phyloP scores from a whole-genome alignment of 192 early-diverging fungal species.

The Coemansia sp. region DNA sequence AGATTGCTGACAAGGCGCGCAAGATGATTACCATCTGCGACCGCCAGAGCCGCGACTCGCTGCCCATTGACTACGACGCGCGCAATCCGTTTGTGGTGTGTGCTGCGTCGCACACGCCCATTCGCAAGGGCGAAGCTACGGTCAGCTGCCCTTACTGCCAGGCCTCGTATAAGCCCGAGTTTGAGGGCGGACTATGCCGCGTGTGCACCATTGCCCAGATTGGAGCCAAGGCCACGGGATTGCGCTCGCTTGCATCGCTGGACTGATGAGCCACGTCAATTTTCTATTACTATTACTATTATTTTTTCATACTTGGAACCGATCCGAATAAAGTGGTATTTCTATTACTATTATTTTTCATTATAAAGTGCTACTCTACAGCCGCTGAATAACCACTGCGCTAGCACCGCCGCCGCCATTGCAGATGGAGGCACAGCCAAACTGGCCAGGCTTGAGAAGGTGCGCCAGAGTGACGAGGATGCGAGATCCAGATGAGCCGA shows the following conservation, averaged over 20 bases:
- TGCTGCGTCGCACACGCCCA: slow-evolving; percentile 80
- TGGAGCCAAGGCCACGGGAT: slow-evolving; percentile 72
- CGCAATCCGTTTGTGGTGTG: slow-evolving; percentile 94
- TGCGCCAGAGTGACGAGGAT: slow-evolving; percentile 82
- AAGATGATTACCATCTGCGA: slow-evolving; percentile 76
- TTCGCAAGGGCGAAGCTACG: slow-evolving; percentile 81
- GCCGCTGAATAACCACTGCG: slow-evolving; percentile 65
- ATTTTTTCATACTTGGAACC: background rate
- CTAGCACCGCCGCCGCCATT: slow-evolving; percentile 82
- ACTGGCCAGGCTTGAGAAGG: slow-evolving; percentile 77
- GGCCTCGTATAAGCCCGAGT: slow-evolving; percentile 84
- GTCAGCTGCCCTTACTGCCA: slow-evolving; percentile 86
- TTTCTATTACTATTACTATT: background rate
- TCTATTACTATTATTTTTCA: too few species aligned
- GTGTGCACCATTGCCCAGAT: slow-evolving; percentile 87
- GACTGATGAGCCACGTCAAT: slow-evolving; percentile 6
- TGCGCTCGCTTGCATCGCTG: slow-evolving; percentile 51
- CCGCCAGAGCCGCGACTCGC: slow-evolving; percentile 75
- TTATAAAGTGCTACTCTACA: background rate
- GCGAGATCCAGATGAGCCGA: slow-evolving; percentile 80
- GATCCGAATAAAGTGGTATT: background rate
- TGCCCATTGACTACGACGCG: slow-evolving; percentile 87
- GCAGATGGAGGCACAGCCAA: slow-evolving; percentile 78
- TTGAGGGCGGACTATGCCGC: slow-evolving; percentile 72
- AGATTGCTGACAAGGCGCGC: slow-evolving; percentile 77